Base-by-base conservation (phyloP, 371 early-diverging fungal genomes). In the Mucor circinelloides region DNA sequence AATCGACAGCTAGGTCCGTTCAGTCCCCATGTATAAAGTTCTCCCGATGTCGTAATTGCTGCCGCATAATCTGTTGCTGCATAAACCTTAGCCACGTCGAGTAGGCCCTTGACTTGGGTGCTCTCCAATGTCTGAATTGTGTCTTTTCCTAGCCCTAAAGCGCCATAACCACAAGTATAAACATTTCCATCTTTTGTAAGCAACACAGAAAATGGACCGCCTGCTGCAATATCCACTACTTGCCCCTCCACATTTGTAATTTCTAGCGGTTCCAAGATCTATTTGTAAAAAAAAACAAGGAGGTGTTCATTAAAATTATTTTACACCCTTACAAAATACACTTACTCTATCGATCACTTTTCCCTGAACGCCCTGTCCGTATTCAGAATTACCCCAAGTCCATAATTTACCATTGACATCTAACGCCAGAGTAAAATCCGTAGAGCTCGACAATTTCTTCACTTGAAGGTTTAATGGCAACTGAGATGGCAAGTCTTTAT, bases 381-480 rank as follows among this genome's bases (percentile, higher is more conserved):
- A 93, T 75, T 93, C 94, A 7, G 91, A 88, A 70, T 93, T 93
- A 19, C 94, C 94, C 94, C 94, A 93, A 30, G 86, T 87, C 83
- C 85, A 92, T 38, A 93, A 42, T 38, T 74, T 69, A 19, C 85
- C 79, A 40, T 82, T 74, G 17, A 83, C 81, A 15, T 76, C 69
- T 30, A 91, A 71, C 3, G 87, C 89, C 48, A 91, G 61, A 2
- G 91, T 91, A 66, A 89, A 93, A 69, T 93, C 93, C 0, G 91
- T 91, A 0, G 89, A 83, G 0, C 89, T 78, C 1, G 90, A 79
- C 13, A 93, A 71, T 38, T 88, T 84, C 19, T 75, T 69, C 23
- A 92, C 72, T 1, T 72, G 64, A 15, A 66, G 68, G 2, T 58
- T 61, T 21, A 85, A 70, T 0, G 70, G 63, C 7, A 92, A 72